A percentile compares a stretch with the other conserved stretches of the same genome.
These are phyloP conservation scores for Hypoxylon trugodes DNA, from an alignment of 495 filamentous ascomycete species.

Conservation along the genomic window DNA sequence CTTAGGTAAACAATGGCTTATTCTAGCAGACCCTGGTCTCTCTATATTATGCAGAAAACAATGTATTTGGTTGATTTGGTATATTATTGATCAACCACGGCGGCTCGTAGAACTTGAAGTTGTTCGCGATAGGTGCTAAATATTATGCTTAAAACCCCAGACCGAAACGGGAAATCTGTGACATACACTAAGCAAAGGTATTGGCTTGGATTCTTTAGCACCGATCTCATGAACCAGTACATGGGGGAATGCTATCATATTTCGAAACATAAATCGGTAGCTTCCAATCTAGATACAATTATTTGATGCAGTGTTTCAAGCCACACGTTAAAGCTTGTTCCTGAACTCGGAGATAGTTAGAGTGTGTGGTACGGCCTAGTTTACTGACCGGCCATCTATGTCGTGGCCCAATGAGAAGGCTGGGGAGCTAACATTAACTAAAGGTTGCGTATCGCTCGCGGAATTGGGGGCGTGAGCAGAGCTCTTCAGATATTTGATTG, in stretches of 20 bases:
- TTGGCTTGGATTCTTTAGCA: conserved; percentile 12
- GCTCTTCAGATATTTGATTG: conserved; percentile 33
- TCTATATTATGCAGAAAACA: background rate
- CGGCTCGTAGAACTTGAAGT: conserved; percentile 13
- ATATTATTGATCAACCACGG: conserved; percentile 17
- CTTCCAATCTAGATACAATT: conserved; percentile 25
- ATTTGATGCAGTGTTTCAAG: conserved; percentile 36
- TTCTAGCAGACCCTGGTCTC: background rate
- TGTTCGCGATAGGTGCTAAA: background rate
- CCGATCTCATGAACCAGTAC: conserved; percentile 3
- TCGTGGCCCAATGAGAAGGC: conserved; percentile 25
- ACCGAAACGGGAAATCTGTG: background rate
- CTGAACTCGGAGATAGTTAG: no score
- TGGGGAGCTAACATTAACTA: conserved; percentile 35
- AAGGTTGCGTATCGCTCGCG: conserved; percentile 33
- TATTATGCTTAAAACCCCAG: conserved; percentile 11
- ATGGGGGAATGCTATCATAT: conserved; percentile 17
- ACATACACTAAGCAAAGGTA: background rate
- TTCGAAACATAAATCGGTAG: conserved; percentile 18
- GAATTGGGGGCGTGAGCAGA: conserved; percentile 23
- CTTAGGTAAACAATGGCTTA: conserved; percentile 8
- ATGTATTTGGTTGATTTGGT: background rate
- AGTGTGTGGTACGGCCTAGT: conserved; percentile 13
- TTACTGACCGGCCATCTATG: conserved; percentile 1
- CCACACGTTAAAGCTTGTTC: conserved; percentile 29